A percentile compares a stretch with the other conserved stretches of the same genome.
These are phyloP conservation scores for Escovopsis sp. DNA, from an alignment of 2,329 filamentous ascomycete species.

Conservation along the genomic window DNA sequence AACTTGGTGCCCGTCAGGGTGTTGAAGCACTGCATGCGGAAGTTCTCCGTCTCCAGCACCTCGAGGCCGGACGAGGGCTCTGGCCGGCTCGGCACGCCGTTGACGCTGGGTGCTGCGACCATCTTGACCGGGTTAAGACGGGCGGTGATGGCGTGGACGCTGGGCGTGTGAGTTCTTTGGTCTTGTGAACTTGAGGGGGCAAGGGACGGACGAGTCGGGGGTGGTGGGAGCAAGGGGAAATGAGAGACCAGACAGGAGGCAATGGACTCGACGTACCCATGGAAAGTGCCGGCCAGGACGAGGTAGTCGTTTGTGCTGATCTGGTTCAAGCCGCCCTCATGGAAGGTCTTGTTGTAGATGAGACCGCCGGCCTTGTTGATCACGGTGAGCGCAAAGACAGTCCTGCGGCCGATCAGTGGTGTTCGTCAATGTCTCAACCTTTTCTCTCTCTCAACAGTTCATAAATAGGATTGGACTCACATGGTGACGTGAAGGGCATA, in stretches of 20 bases:
- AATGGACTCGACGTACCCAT: constrained; percentile 48
- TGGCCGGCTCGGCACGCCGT: constrained; percentile 30
- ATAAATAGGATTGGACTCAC: neutral
- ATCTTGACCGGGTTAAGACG: constrained; percentile 42
- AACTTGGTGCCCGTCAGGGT: constrained; percentile 94
- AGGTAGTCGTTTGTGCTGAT: constrained; percentile 93
- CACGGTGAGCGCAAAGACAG: constrained; percentile 86
- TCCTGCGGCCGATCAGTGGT: constrained; percentile 38
- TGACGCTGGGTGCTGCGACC: constrained; percentile 15
- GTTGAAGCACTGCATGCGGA: constrained; percentile 90
- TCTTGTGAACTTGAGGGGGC: no score
- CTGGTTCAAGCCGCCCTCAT: constrained; percentile 68
- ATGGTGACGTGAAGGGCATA: constrained; percentile 1
- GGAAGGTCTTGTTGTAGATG: constrained; percentile 90
- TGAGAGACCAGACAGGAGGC: no score
- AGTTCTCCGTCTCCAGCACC: constrained; percentile 84
- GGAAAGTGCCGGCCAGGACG: constrained; percentile 91
- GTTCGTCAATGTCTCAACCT: neutral
- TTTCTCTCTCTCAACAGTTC: neutral
- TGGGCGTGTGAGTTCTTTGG: constrained; percentile 18
- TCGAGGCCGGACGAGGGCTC: constrained; percentile 67
- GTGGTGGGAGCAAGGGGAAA: constrained; percentile 2
- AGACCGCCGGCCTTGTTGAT: constrained; percentile 98
- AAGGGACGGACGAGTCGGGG: neutral
- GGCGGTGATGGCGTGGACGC: constrained; percentile 54